phyloP scores from a whole-genome alignment of 148 eudicot species.

The Vaccinium myrtillus region DNA sequence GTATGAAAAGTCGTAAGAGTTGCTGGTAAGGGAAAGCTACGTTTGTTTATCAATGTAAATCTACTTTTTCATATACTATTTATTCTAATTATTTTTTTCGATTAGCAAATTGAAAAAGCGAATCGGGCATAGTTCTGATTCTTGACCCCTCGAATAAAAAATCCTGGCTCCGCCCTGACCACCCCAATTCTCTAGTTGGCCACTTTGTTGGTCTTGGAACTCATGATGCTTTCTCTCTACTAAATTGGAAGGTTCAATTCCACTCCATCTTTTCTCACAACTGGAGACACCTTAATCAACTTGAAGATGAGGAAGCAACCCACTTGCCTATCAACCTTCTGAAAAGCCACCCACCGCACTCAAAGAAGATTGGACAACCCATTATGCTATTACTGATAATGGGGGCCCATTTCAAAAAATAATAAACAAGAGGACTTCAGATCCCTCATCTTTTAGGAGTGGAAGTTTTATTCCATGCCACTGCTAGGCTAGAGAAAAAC shows the following conservation, averaged over 20 bases:
- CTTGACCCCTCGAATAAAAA: no score
- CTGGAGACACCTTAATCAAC: not conserved
- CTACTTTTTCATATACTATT: no score
- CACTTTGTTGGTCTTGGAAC: not conserved
- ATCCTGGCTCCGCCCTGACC: not conserved
- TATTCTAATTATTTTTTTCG: no score
- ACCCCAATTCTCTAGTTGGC: not conserved
- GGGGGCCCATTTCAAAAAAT: not conserved
- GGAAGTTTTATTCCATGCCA: not conserved
- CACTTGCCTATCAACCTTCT: not conserved
- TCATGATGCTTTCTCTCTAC: not conserved
- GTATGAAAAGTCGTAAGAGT: no score
- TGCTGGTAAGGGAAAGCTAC: no score
- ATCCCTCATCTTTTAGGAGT: not conserved
- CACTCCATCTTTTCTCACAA: not conserved
- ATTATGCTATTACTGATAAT: not conserved
- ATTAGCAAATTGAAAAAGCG: no score
- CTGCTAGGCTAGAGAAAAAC: no score
- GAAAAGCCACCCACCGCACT: constrained; percentile 11
- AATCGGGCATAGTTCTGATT: no score
- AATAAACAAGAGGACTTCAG: not conserved
- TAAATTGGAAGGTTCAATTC: not conserved
- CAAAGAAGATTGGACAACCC: not conserved
- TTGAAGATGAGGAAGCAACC: not conserved
- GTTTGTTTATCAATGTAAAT: no score